phyloP scores from a whole-genome alignment of 805 yeast genomes.

The Hanseniaspora occidentalis region DNA sequence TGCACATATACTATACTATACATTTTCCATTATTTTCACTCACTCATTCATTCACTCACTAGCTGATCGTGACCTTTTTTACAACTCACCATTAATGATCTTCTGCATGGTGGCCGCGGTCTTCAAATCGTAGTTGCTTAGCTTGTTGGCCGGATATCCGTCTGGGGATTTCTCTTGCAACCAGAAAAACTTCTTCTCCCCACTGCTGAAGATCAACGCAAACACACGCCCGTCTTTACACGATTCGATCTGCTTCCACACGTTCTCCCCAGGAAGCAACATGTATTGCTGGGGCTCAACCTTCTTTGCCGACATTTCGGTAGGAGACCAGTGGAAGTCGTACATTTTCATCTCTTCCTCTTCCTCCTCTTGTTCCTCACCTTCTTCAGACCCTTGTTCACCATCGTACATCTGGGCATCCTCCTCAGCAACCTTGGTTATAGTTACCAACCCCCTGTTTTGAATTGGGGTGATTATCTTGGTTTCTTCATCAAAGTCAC shows the following conservation, averaged over 20 bases:
- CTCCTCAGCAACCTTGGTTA: slow-evolving; percentile 8
- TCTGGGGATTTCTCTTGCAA: slow-evolving; percentile 56
- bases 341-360: slow-evolving; percentile 19
- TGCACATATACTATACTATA: too few species aligned
- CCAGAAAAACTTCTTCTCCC: slow-evolving; percentile 52
- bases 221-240: slow-evolving; percentile 70
- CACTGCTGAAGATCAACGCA: slow-evolving; percentile 54
- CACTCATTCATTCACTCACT: too few species aligned
- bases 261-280: slow-evolving; percentile 76
- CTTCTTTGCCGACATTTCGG: slow-evolving; percentile 17
- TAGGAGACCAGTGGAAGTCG: slow-evolving; percentile 24
- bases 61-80: too few species aligned
- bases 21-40: too few species aligned
- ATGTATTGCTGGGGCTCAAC: slow-evolving; percentile 32
- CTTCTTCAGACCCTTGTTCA: slow-evolving; percentile 7
- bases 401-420: slow-evolving; percentile 17
- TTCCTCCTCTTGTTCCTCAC: slow-evolving; percentile 6
- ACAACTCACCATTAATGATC: slow-evolving; percentile 14
- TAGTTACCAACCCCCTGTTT: slow-evolving; percentile 34
- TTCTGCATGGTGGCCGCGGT: slow-evolving; percentile 38
- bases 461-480: slow-evolving; percentile 45
- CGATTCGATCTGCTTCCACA: slow-evolving; percentile 55
- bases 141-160: slow-evolving; percentile 31
- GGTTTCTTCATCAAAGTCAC: slow-evolving; percentile 43
- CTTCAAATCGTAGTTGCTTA: slow-evolving; percentile 45